phyloP scores from a whole-genome alignment of 2,329 filamentous ascomycete genomes.

The Cercospora canescens region DNA sequence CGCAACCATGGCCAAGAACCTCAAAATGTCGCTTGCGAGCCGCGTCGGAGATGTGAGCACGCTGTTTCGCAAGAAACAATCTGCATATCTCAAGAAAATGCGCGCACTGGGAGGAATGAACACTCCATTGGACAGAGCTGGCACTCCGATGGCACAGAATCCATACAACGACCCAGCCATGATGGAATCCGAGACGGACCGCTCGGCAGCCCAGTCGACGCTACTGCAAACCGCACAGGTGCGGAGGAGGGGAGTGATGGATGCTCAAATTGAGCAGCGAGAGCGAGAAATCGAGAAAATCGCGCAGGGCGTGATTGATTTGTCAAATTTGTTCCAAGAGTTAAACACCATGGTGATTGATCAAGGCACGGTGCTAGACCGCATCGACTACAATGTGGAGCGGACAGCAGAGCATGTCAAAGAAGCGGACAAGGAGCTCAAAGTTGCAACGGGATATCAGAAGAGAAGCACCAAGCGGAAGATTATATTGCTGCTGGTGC shows the following conservation, averaged over 20 bases:
- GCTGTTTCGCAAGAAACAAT: conserved; percentile 94
- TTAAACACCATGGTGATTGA: conserved; percentile 81
- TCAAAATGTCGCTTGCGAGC: conserved; percentile 86
- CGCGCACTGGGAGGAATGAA: conserved; percentile 47
- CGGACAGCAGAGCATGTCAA: conserved; percentile 93
- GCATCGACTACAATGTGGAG: conserved; percentile 84
- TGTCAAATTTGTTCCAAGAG: conserved; percentile 95
- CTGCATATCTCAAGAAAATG: conserved; percentile 77
- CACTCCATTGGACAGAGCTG: conserved; percentile 49
- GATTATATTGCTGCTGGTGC: conserved; percentile 81
- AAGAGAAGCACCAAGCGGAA: conserved; percentile 85
- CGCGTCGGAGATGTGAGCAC: conserved; percentile 91
- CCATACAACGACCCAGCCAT: conserved; percentile 83
- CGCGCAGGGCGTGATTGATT: conserved; percentile 94
- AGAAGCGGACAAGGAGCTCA: conserved; percentile 87
- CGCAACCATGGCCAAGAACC: conserved; percentile 93
- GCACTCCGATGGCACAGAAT: conserved; percentile 53
- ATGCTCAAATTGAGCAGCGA: conserved; percentile 82
- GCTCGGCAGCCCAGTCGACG: conserved; percentile 85
- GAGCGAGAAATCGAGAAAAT: conserved; percentile 98
- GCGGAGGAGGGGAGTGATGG: conserved; percentile 67
- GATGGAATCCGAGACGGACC: conserved; percentile 90
- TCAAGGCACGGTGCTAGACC: conserved; percentile 53
- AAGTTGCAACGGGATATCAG: conserved; percentile 85
- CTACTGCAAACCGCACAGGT: conserved; percentile 69